phyloP scores from a whole-genome alignment of 225 moss, liverwort and hornwort species.

The Bryum argenteum region DNA sequence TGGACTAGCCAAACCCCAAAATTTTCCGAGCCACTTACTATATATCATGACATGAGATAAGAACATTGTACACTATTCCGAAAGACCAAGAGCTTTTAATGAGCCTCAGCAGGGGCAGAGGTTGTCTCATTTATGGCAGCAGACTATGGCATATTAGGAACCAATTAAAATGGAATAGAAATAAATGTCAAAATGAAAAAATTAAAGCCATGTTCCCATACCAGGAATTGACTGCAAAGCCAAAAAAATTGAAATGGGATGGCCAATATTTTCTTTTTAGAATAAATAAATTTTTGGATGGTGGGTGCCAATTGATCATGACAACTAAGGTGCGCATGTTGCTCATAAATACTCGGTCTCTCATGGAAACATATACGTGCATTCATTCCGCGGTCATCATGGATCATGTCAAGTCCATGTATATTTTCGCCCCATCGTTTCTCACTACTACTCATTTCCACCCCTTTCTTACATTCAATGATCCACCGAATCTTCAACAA shows the following conservation, averaged over 20 bases:
- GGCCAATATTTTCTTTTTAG: background rate
- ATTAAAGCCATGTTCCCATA: background rate
- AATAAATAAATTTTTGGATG: too few species aligned
- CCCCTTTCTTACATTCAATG: slow-evolving; percentile 2
- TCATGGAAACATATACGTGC: background rate
- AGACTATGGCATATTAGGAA: background rate
- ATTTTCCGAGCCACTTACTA: too few species aligned
- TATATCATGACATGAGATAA: too few species aligned
- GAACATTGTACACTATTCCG: too few species aligned
- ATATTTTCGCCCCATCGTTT: background rate
- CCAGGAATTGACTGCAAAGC: too few species aligned
- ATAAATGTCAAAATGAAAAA: background rate
- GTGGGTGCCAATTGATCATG: slow-evolving; percentile 10
- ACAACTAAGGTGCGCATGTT: slow-evolving; percentile 3
- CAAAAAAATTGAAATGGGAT: background rate
- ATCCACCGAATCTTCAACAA: slow-evolving; percentile 28
- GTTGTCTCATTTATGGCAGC: background rate
- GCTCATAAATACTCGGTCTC: slow-evolving; percentile 4
- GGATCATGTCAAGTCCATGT: slow-evolving; percentile 17
- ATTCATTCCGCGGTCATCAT: slow-evolving; percentile 3
- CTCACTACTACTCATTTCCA: background rate
- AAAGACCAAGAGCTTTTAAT: too few species aligned
- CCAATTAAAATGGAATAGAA: background rate
- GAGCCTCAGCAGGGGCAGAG: too few species aligned
- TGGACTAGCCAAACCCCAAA: too few species aligned